Base-by-base conservation (phyloP, 805 yeast genomes). In the Kockiozyma suomiensis region DNA sequence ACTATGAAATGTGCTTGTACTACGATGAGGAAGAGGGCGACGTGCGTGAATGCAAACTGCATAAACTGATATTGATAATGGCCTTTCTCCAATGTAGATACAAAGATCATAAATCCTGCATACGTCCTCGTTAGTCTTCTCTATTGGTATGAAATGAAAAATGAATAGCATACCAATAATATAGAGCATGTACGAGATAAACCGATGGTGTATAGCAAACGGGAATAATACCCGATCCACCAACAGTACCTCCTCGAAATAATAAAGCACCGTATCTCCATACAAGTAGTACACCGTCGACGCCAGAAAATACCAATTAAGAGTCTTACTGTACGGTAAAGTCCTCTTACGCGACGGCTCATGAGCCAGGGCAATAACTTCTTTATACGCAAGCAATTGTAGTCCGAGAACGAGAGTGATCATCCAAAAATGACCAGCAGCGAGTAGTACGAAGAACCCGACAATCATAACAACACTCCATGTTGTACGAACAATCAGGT, bases 391-490 rank as follows among this genome's bases (percentile, higher is more conserved):
- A 52, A 91, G 81, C 30, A 88, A 79, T 74, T 93, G 97, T 61
- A 90, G 81, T 4, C 85, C 70, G 43, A 87, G 76, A 50, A 93
- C 90, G 61, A 89, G 76, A 4, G 82, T 73, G 55, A 91, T 87
- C 54, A 91, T 81, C 79, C 92, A 85, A 56, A 88, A 76, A 71
- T 92, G 98, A 41, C 99, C 99, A 12, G 92, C 83, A 26, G 88
- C 85, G 50, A 92, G 76, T 28, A 88, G 79, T 40, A 81, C 75
- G 62, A 90, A 83, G 74, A 91, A 87, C 6, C 84, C 84, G 15
- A 78, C 73, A 59, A 94, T 86, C 97, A 94, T 92, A 10, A 93
- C 90, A 68, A 94, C 74, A 0, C 97, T 88, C 98, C 98, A 94
- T 50, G 88, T 78, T 1, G 98, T 86, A 66, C 99, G 83, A 26